Percentiles rank a stretch among this genome's conserved stretches.
These are phyloP conservation scores for Salix purpurea DNA, from an alignment of 345 rosid species.

Conservation along the genomic window DNA sequence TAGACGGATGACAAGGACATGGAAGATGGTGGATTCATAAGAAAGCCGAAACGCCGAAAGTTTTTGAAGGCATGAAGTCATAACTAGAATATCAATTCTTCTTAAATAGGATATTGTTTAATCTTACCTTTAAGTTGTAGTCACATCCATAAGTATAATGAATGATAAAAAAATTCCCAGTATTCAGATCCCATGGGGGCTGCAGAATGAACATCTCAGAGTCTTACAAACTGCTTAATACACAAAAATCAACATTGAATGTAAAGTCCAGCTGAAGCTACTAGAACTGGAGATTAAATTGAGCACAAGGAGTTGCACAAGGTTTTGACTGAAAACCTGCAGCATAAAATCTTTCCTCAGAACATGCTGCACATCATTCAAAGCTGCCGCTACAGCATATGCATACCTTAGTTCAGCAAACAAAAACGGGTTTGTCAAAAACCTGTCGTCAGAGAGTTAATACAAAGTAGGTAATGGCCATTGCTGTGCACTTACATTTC, in stretches of 20 bases:
- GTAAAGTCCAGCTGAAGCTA: background rate
- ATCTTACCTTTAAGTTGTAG: conserved; percentile 70
- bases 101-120: background rate
- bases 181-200: conserved; percentile 91
- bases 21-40: background rate
- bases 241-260: conserved; percentile 2
- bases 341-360: conserved; percentile 90
- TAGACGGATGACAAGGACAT: background rate
- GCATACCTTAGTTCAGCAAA: conserved; percentile 65
- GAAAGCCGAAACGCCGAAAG: background rate
- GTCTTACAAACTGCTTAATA: background rate
- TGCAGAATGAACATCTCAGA: conserved; percentile 26
- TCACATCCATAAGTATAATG: conserved; percentile 97
- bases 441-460: background rate
- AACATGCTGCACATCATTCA: conserved; percentile 81
- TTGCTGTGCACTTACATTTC: conserved; percentile 67
- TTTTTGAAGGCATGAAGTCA: background rate
- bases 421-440: background rate
- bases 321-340: conserved; percentile 57
- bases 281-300: background rate
- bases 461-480: background rate
- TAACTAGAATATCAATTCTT: background rate
- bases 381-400: conserved; percentile 92
- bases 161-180: conserved; percentile 59
- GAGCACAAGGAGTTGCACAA: background rate